Evolutionary conservation across 441 rosid genomes (phyloP), one percentile per base, ranked within the genome.

Genomic region (Flueggea neowawraea): DNA sequence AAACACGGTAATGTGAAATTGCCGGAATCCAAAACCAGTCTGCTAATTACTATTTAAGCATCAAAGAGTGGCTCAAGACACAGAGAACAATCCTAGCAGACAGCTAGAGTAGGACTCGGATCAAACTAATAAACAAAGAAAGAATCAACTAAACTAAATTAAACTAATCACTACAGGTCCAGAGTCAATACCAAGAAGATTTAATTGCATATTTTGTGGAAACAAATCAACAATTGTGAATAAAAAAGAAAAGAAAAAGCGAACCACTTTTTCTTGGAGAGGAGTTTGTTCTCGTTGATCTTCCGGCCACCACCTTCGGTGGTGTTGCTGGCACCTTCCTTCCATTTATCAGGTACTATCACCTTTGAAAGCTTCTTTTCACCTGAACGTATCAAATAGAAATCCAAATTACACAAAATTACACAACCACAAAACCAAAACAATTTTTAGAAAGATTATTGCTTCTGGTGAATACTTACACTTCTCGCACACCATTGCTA

Each of bases 261-360:
- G 48, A 3, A 88, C 94, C 96, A 77, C 57, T 75, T 75, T 70
- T 94, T 94, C 70, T 89, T 89, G 55, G 97, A 91, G 71, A 91
- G 96, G 76, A 91, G 99, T 49, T 91, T 94, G 81, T 94, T 94
- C 87, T 94, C 97, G 73, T 94, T 91, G 84, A 91, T 80, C 71
- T 94, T 94, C 36, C 97, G 96, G 48, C 97, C 97, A 59, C 97
- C 97, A 45, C 91, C 84, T 76, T 94, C 97, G 51, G 72, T 82
- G 55, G 91, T 86, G 83, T 94, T 91, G 73, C 88, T 82, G 69
- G 99, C 99, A 51, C 97, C 97, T 74, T 87, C 96, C 87, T 94
- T 91, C 97, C 99, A 94, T 76, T 89, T 91, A 76, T 94, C 96
- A 5, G 99, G 97, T 54, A 94, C 95, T 51, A 94, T 94, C 65